Base-by-base conservation (phyloP, 495 filamentous ascomycete species). In the Podospora comata region DNA sequence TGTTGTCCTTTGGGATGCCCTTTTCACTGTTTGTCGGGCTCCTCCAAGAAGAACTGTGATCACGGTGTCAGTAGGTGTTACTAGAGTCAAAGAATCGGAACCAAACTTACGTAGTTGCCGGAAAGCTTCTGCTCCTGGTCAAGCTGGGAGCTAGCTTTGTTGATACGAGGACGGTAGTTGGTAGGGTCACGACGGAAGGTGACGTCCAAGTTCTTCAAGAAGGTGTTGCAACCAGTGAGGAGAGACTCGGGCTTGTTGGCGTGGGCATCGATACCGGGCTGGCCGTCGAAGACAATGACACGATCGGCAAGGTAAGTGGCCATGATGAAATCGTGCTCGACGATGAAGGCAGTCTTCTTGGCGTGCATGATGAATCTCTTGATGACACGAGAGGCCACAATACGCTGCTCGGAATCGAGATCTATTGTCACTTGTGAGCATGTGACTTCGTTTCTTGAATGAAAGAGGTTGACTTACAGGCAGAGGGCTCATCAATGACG, bases 291-390 rank as follows among this genome's bases (percentile, higher is more conserved):
- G 70, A 98, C 95, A 76, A 99, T 98, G 75, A 99, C 95, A 72
- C 94, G 91, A 74, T 99, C 95, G 55, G 96, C 95, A 20, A 98
- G 88, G 78, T 99, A 99, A 19, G 95, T 85, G 32, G 93, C 93
- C 95, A 98, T 98, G 84, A 97, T 98, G 83, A 99, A 98, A 88
- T 99, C 96, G 90, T 99, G 95, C 88, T 99, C 95, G 73, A 98
- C 95, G 70, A 99, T 88, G 79, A 99, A 98, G 48, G 96, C 95
- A 0, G 95, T 98, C 86, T 98, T 98, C 89, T 99, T 98, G 67
- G 92, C 88, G 85, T 98, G 94, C 95, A 98, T 99, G 74, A 99
- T 97, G 86, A 97, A 99, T 68, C 95, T 90, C 85, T 99, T 99
- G 83, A 99, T 99, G 73, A 98, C 95, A 75, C 94, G 88, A 61